Conservation (phyloP, 305 asterid genomes). For the Fraxinus floribunda region DNA sequence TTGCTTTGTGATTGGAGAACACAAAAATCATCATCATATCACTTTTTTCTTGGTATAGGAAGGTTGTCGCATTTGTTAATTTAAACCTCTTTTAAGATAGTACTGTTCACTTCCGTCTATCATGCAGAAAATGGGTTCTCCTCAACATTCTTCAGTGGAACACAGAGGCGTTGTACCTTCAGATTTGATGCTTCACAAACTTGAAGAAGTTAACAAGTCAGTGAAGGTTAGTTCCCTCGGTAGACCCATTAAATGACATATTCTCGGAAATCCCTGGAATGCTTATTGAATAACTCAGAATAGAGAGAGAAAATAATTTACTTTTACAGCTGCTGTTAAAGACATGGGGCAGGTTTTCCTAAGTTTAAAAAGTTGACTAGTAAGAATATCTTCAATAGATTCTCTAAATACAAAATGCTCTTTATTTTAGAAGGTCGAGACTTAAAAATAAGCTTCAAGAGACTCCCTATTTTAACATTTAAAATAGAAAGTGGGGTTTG, state of each 20-base stretch:
- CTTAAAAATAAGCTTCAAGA: no score
- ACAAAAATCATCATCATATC: background rate
- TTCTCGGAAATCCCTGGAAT: background rate
- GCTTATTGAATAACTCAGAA: background rate
- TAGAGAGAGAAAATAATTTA: background rate
- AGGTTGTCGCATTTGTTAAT: background rate
- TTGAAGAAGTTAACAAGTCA: constrained; percentile 65
- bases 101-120: background rate
- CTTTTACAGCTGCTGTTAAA: background rate
- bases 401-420: no score
- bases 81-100: background rate
- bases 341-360: background rate
- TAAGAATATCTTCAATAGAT: background rate
- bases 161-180: constrained; percentile 45
- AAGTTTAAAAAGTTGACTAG: background rate
- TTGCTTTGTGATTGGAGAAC: background rate
- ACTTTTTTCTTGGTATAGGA: background rate
- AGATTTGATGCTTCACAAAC: constrained; percentile 57
- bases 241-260: background rate
- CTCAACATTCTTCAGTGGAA: constrained; percentile 36
- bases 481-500: no score
- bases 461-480: no score
- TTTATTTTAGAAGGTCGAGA: no score
- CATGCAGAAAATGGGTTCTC: constrained; percentile 48
- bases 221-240: constrained; percentile 44